phyloP scores from a whole-genome alignment of 2,329 filamentous ascomycete species.

The Phyllosticta capitalensis region DNA sequence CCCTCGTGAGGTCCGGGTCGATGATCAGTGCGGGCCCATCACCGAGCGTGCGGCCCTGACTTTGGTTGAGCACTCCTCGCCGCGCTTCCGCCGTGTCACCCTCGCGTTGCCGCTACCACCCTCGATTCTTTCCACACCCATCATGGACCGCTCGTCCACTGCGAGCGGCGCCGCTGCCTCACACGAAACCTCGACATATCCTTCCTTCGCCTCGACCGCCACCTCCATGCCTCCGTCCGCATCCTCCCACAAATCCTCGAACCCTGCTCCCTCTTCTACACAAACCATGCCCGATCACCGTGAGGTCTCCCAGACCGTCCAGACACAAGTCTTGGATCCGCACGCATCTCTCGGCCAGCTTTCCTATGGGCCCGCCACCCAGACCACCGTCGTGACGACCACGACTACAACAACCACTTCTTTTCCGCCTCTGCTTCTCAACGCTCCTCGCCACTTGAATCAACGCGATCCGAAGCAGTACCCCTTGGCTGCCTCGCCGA shows the following conservation, averaged over 20 bases:
- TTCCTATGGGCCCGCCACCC: conserved; percentile 53
- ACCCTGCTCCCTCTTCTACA: conserved; percentile 12
- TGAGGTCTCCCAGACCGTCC: conserved; percentile 19
- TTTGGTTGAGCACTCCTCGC: conserved; percentile 10
- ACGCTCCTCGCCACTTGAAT: conserved; percentile 58
- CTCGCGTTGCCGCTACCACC: conserved; percentile 16
- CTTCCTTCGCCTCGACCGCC: conserved; percentile 9
- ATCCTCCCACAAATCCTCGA: conserved; percentile 5
- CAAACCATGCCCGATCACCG: conserved; percentile 19
- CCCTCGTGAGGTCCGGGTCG: neutral
- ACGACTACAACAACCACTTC: conserved; percentile 78
- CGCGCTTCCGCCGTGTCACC: conserved; percentile 15
- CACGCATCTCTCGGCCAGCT: conserved; percentile 47
- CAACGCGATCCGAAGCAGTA: conserved; percentile 82
- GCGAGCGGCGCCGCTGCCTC: conserved; percentile 6
- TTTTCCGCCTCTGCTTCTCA: conserved; percentile 76
- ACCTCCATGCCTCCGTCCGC: conserved; percentile 1
- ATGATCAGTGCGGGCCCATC: conserved; percentile 11
- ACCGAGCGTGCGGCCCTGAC: conserved; percentile 7
- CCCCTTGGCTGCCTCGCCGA: conserved; percentile 73
- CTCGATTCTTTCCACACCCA: conserved; percentile 11
- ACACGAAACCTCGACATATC: conserved; percentile 5
- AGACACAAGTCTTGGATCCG: conserved; percentile 20
- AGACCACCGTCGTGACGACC: conserved; percentile 68
- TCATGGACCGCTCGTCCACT: conserved; percentile 11